These are phyloP conservation scores for Fusarium pseudograminearum DNA, from an alignment of 2,329 filamentous ascomycete species.

Conservation along the genomic window DNA sequence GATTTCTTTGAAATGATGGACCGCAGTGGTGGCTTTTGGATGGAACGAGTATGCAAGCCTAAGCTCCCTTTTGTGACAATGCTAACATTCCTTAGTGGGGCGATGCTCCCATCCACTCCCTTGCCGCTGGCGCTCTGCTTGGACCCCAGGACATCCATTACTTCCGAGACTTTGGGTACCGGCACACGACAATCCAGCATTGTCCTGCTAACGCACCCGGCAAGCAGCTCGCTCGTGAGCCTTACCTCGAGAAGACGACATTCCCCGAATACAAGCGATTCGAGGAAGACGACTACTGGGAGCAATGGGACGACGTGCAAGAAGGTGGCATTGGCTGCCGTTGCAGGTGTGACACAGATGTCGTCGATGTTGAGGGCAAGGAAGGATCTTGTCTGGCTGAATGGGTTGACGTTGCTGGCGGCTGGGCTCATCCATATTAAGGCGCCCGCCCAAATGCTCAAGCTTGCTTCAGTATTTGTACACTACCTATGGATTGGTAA, in stretches of 20 bases:
- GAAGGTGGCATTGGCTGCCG: slow-evolving; percentile 98
- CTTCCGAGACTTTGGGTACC: slow-evolving; percentile 98
- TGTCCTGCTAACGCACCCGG: slow-evolving; percentile 95
- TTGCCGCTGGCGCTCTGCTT: slow-evolving; percentile 90
- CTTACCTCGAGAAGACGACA: slow-evolving; percentile 85
- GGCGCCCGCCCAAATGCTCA: slow-evolving; percentile 5
- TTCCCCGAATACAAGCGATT: slow-evolving; percentile 83
- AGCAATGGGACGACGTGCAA: slow-evolving; percentile 84
- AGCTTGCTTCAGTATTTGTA: slow-evolving; percentile 4
- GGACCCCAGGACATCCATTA: slow-evolving; percentile 90
- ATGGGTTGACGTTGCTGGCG: slow-evolving; percentile 97
- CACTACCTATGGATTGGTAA: slow-evolving; percentile 1
- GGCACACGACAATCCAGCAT: slow-evolving; percentile 98
- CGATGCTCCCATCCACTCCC: slow-evolving; percentile 97
- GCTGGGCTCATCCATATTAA: slow-evolving; percentile 75
- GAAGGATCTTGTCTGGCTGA: slow-evolving; percentile 94
- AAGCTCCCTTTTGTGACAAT: slow-evolving; percentile 12
- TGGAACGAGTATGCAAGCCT: slow-evolving; percentile 80
- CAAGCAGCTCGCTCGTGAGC: slow-evolving; percentile 82
- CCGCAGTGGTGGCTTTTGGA: slow-evolving; percentile 97
- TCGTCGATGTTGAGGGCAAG: slow-evolving; percentile 97
- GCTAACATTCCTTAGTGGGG: slow-evolving; percentile 78
- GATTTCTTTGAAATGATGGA: slow-evolving; percentile 99
- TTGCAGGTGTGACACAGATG: slow-evolving; percentile 96
- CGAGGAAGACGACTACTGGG: slow-evolving; percentile 98